These are phyloP conservation scores for Russula sp. DNA, from an alignment of 768 basidiomycete species.

Conservation along the genomic window DNA sequence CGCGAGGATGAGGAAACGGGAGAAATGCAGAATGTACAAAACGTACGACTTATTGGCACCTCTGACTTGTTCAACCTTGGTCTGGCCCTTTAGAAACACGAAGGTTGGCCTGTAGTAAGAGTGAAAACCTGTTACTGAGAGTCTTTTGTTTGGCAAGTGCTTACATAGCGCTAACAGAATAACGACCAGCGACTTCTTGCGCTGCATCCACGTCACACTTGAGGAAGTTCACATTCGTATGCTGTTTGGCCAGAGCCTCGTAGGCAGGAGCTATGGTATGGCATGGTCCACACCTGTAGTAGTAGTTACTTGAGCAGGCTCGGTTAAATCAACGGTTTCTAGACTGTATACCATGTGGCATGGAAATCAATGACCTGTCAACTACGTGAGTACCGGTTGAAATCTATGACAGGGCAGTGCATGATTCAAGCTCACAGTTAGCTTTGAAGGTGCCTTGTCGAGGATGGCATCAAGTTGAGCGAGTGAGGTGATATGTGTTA, in stretches of 20 bases:
- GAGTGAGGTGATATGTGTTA: slow-evolving; percentile 61
- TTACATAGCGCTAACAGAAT: slow-evolving; percentile 72
- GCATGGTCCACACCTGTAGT: slow-evolving; percentile 80
- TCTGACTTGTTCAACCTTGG: slow-evolving; percentile 66
- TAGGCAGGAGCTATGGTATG: slow-evolving; percentile 77
- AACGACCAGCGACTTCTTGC: slow-evolving; percentile 59
- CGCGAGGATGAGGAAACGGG: slow-evolving; percentile 10
- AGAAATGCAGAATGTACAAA: background rate
- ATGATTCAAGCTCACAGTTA: slow-evolving; percentile 48
- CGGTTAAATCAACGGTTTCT: background rate
- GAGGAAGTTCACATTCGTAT: slow-evolving; percentile 71
- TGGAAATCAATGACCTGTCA: slow-evolving; percentile 81
- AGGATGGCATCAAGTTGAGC: slow-evolving; percentile 61
- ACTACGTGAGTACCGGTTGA: slow-evolving; percentile 11
- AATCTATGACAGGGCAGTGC: background rate
- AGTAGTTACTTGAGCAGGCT: slow-evolving; percentile 19
- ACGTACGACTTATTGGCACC: slow-evolving; percentile 68
- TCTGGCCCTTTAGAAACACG: slow-evolving; percentile 65
- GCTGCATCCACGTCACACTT: slow-evolving; percentile 80
- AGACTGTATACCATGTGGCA: slow-evolving; percentile 62
- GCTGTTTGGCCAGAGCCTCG: slow-evolving; percentile 66
- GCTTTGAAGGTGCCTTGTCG: slow-evolving; percentile 56
- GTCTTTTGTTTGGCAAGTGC: slow-evolving; percentile 30
- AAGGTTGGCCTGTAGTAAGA: slow-evolving; percentile 68
- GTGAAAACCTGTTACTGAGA: background rate